A percentile compares a stretch with the other conserved stretches of the same genome.
These are phyloP conservation scores for Ophiostoma quercus DNA, from an alignment of 2,329 filamentous ascomycete species.

Conservation along the genomic window DNA sequence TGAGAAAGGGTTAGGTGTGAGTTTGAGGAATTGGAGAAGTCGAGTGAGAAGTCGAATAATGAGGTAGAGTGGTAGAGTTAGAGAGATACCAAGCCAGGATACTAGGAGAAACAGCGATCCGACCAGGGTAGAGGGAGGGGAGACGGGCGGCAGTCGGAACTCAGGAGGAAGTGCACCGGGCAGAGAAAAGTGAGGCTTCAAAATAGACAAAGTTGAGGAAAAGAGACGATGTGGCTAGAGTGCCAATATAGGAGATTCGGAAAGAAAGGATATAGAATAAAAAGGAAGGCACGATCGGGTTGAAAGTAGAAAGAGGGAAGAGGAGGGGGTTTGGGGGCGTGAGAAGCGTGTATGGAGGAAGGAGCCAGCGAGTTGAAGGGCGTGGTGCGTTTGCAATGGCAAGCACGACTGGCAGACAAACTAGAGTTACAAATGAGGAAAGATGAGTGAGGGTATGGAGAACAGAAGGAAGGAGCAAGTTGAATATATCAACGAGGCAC, in stretches of 20 bases:
- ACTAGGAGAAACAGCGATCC: not conserved
- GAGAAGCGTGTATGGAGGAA: constrained; percentile 2
- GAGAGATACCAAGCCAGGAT: not conserved
- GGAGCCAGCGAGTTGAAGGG: constrained; percentile 16
- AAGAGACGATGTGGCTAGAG: not conserved
- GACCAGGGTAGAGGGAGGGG: not conserved
- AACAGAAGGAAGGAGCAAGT: not conserved
- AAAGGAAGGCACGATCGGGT: not conserved
- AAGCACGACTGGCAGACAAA: constrained; percentile 12
- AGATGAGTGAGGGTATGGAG: not conserved
- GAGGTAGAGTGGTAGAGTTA: not conserved
- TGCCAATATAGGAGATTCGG: not conserved
- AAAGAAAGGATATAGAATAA: not conserved
- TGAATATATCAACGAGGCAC: not conserved
- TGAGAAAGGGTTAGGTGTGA: not conserved
- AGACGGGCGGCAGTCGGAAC: not conserved
- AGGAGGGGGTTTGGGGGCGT: not conserved
- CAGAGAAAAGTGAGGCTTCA: not conserved
- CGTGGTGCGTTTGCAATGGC: constrained; percentile 11
- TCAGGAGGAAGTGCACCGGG: not conserved
- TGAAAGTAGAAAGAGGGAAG: not conserved
- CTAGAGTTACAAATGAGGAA: not conserved
- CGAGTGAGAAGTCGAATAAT: not conserved
- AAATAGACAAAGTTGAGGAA: not conserved
- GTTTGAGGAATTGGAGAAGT: not conserved